Evolutionary conservation across 1,284 basidiomycete genomes (phyloP).

Genomic region (Ustilago cynodontis): DNA sequence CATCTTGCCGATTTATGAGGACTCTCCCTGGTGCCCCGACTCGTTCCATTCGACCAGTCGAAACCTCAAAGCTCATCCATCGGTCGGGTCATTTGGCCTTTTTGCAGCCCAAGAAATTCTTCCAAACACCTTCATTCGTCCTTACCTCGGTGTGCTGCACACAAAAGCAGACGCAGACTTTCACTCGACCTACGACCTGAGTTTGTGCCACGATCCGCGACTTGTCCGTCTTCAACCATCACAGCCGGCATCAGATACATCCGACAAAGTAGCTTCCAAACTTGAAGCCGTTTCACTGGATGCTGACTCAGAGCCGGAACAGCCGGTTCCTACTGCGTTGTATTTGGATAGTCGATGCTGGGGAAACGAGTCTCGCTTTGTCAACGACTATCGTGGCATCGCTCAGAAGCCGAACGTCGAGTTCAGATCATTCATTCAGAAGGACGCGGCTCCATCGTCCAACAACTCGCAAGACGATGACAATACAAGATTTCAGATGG

Average conservation of each 20-base stretch:
- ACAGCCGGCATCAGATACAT: not conserved
- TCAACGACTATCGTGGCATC: slow-evolving; percentile 65
- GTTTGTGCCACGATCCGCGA: slow-evolving; percentile 29
- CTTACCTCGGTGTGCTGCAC: slow-evolving; percentile 88
- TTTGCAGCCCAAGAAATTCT: slow-evolving; percentile 81
- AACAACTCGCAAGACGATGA: not conserved
- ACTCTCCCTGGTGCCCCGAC: slow-evolving; percentile 26
- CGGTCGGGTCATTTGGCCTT: slow-evolving; percentile 83
- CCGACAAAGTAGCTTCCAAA: not conserved
- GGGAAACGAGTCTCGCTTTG: slow-evolving; percentile 80
- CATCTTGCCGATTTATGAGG: slow-evolving; percentile 21
- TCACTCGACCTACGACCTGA: slow-evolving; percentile 84
- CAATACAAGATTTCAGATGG: slow-evolving; percentile 32
- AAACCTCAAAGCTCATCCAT: slow-evolving; percentile 75
- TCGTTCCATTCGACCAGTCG: slow-evolving; percentile 38
- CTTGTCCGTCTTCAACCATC: not conserved
- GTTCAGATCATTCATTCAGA: slow-evolving; percentile 53
- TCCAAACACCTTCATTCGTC: slow-evolving; percentile 78
- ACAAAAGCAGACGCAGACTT: slow-evolving; percentile 75
- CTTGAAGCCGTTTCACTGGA: slow-evolving; percentile 5
- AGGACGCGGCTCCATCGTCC: not conserved
- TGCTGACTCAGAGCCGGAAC: not conserved
- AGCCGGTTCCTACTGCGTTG: slow-evolving; percentile 25
- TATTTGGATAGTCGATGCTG: slow-evolving; percentile 59
- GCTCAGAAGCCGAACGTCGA: slow-evolving; percentile 50